These are phyloP conservation scores for Haplosporangium sp. DNA, from an alignment of 371 early-diverging fungal species.

Conservation along the genomic window DNA sequence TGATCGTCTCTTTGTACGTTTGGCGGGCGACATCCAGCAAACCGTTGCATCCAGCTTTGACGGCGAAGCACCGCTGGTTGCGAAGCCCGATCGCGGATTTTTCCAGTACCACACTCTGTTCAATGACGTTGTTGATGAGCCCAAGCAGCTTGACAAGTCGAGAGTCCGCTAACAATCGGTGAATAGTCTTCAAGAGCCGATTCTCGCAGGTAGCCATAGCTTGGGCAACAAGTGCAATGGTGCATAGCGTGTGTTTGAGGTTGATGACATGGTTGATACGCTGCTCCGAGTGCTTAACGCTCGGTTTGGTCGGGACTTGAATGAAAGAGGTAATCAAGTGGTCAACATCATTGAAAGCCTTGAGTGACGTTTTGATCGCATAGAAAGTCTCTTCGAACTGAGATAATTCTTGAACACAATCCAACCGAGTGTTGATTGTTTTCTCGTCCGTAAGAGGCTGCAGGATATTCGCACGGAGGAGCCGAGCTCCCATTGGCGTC, in stretches of 20 bases:
- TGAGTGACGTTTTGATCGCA: constrained; percentile 25
- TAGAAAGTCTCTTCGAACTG: constrained; percentile 24
- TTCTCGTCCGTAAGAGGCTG: constrained; percentile 69
- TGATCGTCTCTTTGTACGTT: constrained; percentile 85
- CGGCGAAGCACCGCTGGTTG: constrained; percentile 88
- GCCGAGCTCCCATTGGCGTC: constrained; percentile 80
- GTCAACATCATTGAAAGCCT: constrained; percentile 61
- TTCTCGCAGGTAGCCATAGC: constrained; percentile 51
- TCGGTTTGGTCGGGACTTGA: constrained; percentile 59
- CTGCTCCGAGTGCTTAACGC: constrained; percentile 71
- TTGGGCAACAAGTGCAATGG: constrained; percentile 55
- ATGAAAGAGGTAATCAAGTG: constrained; percentile 63
- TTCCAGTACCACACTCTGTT: constrained; percentile 76
- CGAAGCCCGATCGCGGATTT: constrained; percentile 79
- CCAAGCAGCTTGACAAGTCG: constrained; percentile 53
- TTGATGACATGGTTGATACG: constrained; percentile 78
- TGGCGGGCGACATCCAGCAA: constrained; percentile 91
- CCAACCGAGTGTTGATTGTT: constrained; percentile 50
- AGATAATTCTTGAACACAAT: constrained; percentile 43
- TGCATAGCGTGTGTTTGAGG: constrained; percentile 72
- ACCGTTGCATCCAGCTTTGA: constrained; percentile 88
- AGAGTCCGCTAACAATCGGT: constrained; percentile 43
- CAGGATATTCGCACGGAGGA: constrained; percentile 78
- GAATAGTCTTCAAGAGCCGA: constrained; percentile 59
- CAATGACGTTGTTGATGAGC: constrained; percentile 64